Base-by-base conservation (phyloP, 805 yeast genomes). In the Saccharomycopsis capsularis region DNA sequence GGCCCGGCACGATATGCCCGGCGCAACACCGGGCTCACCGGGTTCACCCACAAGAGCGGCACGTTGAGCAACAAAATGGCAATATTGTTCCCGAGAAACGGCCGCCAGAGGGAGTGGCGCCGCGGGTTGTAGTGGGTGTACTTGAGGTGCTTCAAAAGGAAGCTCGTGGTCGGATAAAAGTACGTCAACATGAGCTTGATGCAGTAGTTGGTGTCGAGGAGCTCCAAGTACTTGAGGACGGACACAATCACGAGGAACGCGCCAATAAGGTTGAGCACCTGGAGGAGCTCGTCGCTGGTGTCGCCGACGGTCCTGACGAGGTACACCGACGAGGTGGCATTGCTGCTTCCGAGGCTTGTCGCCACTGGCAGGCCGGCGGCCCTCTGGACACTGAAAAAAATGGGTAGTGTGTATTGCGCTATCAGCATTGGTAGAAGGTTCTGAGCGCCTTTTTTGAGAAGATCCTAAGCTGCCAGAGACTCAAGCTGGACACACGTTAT, bases 101-200 rank as follows among this genome's bases (percentile, higher is more conserved):
- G 19, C 7, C 7, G 13, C 7, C 13, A 29, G 13, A 13, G 13
- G 32, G 11, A 9, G 7, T 29, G 11, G 11, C 13, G 11, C 32
- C 7, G 13, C 7, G 32, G 32, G 6, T 5, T 13, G n/a, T 34
- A 39, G 7, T 39, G 32, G 6, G 18, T 13, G n/a, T 34, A 39
- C 23, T 39, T 39, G 24, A 39, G 11, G 11, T 39, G 18, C n/a
- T 39, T 9, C 5, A 39, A 18, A 5, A 39, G 23, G 11, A 9
- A 21, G 19, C 42, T 39, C 11, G 42, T 39, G 15, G 42, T 39
- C 13, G 42, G 42, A 21, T 39, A 18, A n/a, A 9, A 39, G 25
- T 39, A 39, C 11, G 19, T 18, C 6, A 39, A n/a, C 42, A 39
- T 39, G 5, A 39, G 19, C 16, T 39, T 39, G 4, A 39, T 22